phyloP scores from a whole-genome alignment of 179 eudicot genomes.

The Beta lomatogona region DNA sequence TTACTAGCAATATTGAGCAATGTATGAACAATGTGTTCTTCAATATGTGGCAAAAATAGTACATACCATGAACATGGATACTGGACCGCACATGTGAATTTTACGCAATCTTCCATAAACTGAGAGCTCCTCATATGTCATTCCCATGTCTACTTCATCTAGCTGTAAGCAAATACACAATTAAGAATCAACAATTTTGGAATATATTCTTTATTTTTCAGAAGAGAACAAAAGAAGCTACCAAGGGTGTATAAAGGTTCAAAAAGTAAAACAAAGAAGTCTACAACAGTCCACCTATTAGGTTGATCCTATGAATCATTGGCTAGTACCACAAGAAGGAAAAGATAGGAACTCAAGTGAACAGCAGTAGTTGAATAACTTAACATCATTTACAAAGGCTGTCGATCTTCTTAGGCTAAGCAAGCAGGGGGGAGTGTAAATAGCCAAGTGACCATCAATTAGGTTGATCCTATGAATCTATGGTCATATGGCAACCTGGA shows the following conservation, averaged over 20 bases:
- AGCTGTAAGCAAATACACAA: slow-evolving; percentile 48
- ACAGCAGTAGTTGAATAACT: no score
- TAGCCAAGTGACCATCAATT: not conserved
- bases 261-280: not conserved
- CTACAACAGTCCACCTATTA: not conserved
- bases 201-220: not conserved
- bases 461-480: not conserved
- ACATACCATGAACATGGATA: slow-evolving; percentile 88
- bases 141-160: slow-evolving; percentile 99
- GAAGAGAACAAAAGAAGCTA: not conserved
- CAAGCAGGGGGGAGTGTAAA: not conserved
- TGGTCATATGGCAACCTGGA: not conserved
- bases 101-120: slow-evolving; percentile 88
- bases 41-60: slow-evolving; percentile 11
- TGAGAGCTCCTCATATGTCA: slow-evolving; percentile 96
- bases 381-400: not conserved
- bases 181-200: not conserved
- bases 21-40: not conserved
- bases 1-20: no score
- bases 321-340: not conserved
- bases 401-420: not conserved
- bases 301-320: no score
- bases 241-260: not conserved
- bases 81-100: slow-evolving; percentile 88
- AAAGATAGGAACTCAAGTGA: not conserved